Percentiles rank a stretch among this genome's conserved stretches.
Conservation (phyloP, 495 filamentous ascomycete genomes). For the Penicillium paradoxum region DNA sequence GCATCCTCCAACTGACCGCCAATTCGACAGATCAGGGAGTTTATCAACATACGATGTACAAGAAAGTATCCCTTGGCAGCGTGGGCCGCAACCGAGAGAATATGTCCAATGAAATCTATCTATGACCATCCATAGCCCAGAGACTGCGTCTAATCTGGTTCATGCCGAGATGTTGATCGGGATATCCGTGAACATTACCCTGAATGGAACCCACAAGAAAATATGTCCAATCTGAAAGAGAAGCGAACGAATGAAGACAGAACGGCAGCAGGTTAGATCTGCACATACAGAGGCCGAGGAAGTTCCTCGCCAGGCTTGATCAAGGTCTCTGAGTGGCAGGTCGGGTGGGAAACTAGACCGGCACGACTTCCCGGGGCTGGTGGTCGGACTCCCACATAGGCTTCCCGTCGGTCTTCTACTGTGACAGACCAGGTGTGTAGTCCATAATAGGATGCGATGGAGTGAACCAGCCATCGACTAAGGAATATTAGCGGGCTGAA, state of each 20-base stretch:
- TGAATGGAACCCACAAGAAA: neutral
- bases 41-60: neutral
- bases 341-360: slow-evolving; percentile 25
- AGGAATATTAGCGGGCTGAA: neutral
- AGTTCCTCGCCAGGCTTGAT: slow-evolving; percentile 45
- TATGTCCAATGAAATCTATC: slow-evolving; percentile 1
- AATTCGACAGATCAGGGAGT: neutral
- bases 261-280: slow-evolving; percentile 39
- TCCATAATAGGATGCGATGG: slow-evolving; percentile 88
- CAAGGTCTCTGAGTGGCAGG: slow-evolving; percentile 25
- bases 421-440: slow-evolving; percentile 80
- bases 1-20: neutral
- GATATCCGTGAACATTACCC: neutral
- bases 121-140: neutral
- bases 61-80: neutral
- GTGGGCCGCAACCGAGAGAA: neutral
- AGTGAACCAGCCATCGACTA: slow-evolving; percentile 91
- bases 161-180: neutral
- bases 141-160: neutral
- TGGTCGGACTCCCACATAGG: slow-evolving; percentile 75
- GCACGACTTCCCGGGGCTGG: slow-evolving; percentile 26
- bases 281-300: slow-evolving; percentile 56
- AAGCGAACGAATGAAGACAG: neutral
- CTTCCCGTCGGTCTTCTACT: slow-evolving; percentile 69
- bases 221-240: neutral